phyloP scores from a whole-genome alignment of 352 stramenopile species.

The Vaucheria bursata region DNA sequence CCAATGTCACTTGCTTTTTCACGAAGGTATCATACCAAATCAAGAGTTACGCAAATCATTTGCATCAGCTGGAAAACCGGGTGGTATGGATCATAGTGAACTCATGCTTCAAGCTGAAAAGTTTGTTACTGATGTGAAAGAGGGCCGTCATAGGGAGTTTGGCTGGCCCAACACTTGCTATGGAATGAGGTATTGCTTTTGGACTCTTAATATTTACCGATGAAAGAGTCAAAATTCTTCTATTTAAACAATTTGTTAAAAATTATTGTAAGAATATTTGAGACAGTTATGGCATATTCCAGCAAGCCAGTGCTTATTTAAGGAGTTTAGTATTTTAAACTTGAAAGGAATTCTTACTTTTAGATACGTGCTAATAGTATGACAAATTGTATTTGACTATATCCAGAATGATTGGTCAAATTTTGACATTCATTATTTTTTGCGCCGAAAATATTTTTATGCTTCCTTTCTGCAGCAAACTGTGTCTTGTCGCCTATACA shows the following conservation, averaged over 20 bases:
- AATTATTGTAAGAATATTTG: too few relatives aligned
- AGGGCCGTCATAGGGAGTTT: conserved; percentile 15
- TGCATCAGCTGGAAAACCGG: background rate
- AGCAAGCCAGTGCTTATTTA: too few relatives aligned
- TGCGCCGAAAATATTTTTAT: background rate
- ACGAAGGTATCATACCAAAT: background rate
- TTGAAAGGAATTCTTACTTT: too few relatives aligned
- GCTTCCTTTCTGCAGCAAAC: conserved; percentile 54
- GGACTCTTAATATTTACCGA: background rate
- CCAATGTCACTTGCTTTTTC: too few relatives aligned
- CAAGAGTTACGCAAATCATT: background rate
- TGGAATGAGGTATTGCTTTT: conserved; percentile 55
- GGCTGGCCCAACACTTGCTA: conserved; percentile 66
- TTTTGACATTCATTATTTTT: too few relatives aligned
- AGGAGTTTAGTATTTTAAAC: too few relatives aligned
- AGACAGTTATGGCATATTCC: too few relatives aligned
- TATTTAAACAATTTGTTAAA: too few relatives aligned
- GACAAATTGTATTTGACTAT: too few relatives aligned
- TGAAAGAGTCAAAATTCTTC: too few relatives aligned
- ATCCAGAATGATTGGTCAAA: too few relatives aligned
- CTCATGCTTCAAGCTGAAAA: conserved; percentile 24
- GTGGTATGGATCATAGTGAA: conserved; percentile 3
- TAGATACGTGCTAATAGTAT: too few relatives aligned
- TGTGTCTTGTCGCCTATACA: conserved; percentile 80
- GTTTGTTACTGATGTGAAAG: conserved; percentile 38